These are phyloP conservation scores for Fusarium humuli DNA, from an alignment of 2,329 filamentous ascomycete species.

Conservation along the genomic window DNA sequence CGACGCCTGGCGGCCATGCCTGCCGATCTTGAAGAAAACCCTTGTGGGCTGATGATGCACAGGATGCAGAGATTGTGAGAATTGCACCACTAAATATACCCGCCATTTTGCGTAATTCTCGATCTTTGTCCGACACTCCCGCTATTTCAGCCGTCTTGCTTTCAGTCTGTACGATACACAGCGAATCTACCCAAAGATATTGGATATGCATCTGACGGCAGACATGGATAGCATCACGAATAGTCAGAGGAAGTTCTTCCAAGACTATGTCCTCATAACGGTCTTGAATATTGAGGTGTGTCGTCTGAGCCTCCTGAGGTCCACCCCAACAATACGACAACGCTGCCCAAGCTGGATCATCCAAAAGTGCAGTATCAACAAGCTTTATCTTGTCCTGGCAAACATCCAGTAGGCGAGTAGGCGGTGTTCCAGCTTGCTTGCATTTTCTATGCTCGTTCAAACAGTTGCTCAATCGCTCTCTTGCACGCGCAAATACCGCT, in stretches of 20 bases:
- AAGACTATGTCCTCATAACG: accelerated
- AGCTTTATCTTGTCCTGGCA: accelerated
- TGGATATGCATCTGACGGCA: not conserved
- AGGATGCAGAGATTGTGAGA: too few species aligned
- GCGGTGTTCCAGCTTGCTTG: not conserved
- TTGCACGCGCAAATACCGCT: not conserved
- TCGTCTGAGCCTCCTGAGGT: not conserved
- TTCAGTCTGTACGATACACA: accelerated
- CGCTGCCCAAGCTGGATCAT: not conserved
- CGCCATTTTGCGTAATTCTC: too few species aligned
- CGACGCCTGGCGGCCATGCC: too few species aligned
- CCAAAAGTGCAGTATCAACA: accelerated
- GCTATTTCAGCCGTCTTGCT: too few species aligned
- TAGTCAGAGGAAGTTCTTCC: not conserved
- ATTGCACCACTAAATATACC: too few species aligned
- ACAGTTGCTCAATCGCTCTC: accelerated
- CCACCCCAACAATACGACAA: not conserved
- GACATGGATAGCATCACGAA: not conserved
- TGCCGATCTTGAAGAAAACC: too few species aligned
- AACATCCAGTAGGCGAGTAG: not conserved
- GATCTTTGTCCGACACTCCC: not conserved
- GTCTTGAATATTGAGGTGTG: not conserved
- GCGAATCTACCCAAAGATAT: not conserved
- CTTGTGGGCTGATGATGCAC: too few species aligned
- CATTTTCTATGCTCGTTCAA: not conserved